Conservation (phyloP, 2,329 filamentous ascomycete species). For the Epichloe sp. region DNA sequence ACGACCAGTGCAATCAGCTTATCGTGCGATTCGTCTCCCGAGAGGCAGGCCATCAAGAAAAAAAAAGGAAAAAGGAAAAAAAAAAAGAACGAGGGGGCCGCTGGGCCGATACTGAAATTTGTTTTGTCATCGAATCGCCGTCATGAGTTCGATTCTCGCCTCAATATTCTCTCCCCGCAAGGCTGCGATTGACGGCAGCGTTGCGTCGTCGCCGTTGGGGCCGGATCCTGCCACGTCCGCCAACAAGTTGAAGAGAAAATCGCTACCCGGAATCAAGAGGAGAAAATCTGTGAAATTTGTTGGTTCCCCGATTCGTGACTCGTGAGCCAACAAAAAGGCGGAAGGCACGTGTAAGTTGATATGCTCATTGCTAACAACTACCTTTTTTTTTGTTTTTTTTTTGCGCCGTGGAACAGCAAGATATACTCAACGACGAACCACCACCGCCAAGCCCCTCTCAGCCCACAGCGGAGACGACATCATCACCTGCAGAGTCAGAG, state of each 20-base stretch:
- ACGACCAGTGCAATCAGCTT: too few species aligned
- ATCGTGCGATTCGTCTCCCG: background rate
- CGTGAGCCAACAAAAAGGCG: background rate
- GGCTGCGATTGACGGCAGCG: background rate
- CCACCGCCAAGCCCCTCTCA: background rate
- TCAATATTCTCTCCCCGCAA: conserved; percentile 4
- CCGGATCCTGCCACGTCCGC: background rate
- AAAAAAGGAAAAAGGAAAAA: background rate
- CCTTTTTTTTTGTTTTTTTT: too few species aligned
- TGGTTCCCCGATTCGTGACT: background rate
- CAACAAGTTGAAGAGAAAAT: background rate
- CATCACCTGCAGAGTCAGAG: background rate
- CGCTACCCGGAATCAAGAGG: background rate
- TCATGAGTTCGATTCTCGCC: conserved; percentile 2
- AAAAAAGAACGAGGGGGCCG: background rate
- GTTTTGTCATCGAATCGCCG: background rate
- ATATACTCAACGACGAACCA: background rate
- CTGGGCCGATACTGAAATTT: background rate
- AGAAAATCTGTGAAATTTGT: conserved; percentile 1
- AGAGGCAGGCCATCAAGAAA: background rate
- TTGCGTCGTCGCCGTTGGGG: background rate
- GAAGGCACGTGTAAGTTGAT: background rate
- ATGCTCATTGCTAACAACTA: background rate
- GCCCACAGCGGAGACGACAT: background rate
- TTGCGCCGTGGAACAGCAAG: background rate